A percentile compares a stretch with the other conserved stretches of the same genome.
phyloP scores from a whole-genome alignment of 2,329 filamentous ascomycete genomes.

The Diaporthe citrichinensis region DNA sequence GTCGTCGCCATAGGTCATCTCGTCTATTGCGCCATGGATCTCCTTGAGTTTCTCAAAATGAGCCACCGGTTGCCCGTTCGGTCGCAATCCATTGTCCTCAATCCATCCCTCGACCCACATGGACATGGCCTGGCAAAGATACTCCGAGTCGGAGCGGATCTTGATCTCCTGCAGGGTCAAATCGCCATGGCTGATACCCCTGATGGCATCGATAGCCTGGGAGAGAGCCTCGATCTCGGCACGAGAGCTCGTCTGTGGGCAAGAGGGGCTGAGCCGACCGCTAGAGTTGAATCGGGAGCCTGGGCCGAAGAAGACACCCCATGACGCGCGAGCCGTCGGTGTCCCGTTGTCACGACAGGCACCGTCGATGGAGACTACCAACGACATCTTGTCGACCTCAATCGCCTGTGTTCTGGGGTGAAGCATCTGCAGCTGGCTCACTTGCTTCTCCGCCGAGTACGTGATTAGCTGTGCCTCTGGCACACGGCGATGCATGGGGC shows the following conservation, averaged over 20 bases:
- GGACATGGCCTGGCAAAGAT: constrained; percentile 42
- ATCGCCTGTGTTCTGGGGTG: neutral
- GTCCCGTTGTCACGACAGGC: constrained; percentile 46
- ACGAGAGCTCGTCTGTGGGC: constrained; percentile 40
- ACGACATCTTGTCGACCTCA: constrained; percentile 22
- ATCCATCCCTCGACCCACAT: constrained; percentile 43
- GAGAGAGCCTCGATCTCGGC: constrained; percentile 46
- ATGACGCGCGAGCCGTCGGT: constrained; percentile 43
- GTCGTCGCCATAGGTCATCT: constrained; percentile 41
- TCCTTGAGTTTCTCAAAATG: constrained; percentile 38
- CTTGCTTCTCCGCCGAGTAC: neutral
- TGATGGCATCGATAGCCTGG: constrained; percentile 38
- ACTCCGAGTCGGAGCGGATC: constrained; percentile 43
- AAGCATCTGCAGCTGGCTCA: constrained; percentile 1
- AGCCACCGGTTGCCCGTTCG: constrained; percentile 23
- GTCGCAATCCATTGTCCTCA: constrained; percentile 36
- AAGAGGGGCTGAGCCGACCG: constrained; percentile 16
- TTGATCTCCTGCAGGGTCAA: constrained; percentile 27
- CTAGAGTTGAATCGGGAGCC: constrained; percentile 44
- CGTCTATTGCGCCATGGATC: constrained; percentile 39
- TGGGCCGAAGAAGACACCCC: constrained; percentile 48
- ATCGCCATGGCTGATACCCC: constrained; percentile 1
- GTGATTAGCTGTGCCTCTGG: constrained; percentile 7
- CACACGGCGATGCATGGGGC: neutral
- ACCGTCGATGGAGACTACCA: constrained; percentile 47